A percentile compares a stretch with the other conserved stretches of the same genome.
Evolutionary conservation across 2,329 filamentous ascomycete genomes (phyloP).

Genomic region (Ophiostoma sp.): DNA sequence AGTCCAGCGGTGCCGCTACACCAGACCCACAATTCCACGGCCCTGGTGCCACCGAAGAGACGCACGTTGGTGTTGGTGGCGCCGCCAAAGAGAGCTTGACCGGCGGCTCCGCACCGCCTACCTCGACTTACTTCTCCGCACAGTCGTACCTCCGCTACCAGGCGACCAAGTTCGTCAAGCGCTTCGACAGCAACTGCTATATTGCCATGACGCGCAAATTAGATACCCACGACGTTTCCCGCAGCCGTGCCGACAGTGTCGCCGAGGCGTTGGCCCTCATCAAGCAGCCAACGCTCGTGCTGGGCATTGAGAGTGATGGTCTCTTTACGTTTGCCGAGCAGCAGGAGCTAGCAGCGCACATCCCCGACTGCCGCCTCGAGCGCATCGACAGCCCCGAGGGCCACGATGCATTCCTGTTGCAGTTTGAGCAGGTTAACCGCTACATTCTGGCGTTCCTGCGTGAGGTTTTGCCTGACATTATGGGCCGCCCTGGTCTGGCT

Average conservation of each 20-base stretch:
- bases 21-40: conserved; percentile 33
- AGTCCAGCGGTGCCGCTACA: conserved; percentile 27
- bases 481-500: conserved; percentile 52
- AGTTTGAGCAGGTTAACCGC: conserved; percentile 95
- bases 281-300: conserved; percentile 82
- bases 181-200: conserved; percentile 98
- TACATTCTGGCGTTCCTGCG: conserved; percentile 83
- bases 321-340: conserved; percentile 98
- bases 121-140: conserved; percentile 92
- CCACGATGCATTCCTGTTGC: conserved; percentile 92
- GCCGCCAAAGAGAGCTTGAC: conserved; percentile 46
- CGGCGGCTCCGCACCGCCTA: conserved; percentile 56
- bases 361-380: conserved; percentile 74
- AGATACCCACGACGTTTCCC: conserved; percentile 92
- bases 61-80: conserved; percentile 44
- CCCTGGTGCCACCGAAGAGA: not conserved
- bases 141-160: conserved; percentile 98
- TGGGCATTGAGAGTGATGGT: conserved; percentile 94
- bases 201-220: conserved; percentile 98
- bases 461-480: conserved; percentile 83
- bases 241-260: conserved; percentile 68
- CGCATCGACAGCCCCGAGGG: conserved; percentile 93
- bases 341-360: conserved; percentile 80
- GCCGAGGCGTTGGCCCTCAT: conserved; percentile 77
- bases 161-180: conserved; percentile 91